Conservation (phyloP, 352 stramenopile genomes). For the Globisporangium paddicum region DNA sequence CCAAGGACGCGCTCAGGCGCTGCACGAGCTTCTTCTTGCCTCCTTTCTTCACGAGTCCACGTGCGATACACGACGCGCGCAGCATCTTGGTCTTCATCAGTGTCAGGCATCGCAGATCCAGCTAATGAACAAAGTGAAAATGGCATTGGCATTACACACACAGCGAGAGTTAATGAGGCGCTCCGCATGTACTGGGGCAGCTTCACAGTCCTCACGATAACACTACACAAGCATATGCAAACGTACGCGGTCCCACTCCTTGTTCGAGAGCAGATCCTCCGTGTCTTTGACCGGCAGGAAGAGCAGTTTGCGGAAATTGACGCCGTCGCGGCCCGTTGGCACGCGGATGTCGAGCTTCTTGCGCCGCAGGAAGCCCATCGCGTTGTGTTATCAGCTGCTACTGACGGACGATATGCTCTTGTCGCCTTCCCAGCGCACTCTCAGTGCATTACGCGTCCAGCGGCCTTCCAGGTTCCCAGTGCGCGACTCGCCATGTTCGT, state of each 20-base stretch:
- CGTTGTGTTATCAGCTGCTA: neutral
- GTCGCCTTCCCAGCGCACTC: neutral
- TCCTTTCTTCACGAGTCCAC: conserved; percentile 56
- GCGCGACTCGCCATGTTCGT: too few relatives aligned
- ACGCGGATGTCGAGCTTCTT: conserved; percentile 69
- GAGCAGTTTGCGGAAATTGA: conserved; percentile 78
- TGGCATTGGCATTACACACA: neutral
- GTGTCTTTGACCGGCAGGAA: conserved; percentile 70
- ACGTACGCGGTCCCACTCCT: conserved; percentile 63
- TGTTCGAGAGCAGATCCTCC: conserved; percentile 57
- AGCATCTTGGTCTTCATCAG: conserved; percentile 86
- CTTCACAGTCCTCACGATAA: too few relatives aligned
- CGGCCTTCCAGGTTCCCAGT: too few relatives aligned
- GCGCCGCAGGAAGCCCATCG: conserved; percentile 57
- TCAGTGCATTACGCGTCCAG: too few relatives aligned
- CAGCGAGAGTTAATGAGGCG: neutral
- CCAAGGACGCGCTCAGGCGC: conserved; percentile 50
- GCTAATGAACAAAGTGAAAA: conserved; percentile 23
- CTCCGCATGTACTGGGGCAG: neutral
- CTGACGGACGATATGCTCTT: neutral
- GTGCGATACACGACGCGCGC: conserved; percentile 67
- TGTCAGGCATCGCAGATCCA: conserved; percentile 74
- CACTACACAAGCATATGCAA: neutral
- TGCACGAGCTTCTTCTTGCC: conserved; percentile 58
- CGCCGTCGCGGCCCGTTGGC: conserved; percentile 59